Conservation (phyloP, 371 early-diverging fungal species). For the Rhizopus sp. region DNA sequence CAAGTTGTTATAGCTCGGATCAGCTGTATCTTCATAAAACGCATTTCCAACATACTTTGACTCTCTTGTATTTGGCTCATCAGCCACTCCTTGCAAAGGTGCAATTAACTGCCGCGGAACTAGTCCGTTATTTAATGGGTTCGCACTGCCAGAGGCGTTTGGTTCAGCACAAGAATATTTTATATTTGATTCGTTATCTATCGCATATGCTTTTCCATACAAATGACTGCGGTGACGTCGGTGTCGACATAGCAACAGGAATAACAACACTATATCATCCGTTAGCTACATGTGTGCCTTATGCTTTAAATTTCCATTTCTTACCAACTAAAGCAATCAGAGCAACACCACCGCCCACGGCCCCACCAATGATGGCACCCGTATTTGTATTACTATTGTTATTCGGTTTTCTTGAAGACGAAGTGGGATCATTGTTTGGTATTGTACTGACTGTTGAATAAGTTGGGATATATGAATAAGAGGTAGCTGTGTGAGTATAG, state of each 20-base stretch:
- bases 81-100: constrained; percentile 1
- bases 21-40: constrained; percentile 41
- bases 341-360: constrained; percentile 14
- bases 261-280: constrained; percentile 3
- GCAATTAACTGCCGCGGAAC: constrained; percentile 19
- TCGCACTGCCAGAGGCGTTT: not conserved
- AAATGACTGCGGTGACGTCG: not conserved
- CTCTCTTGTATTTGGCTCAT: constrained; percentile 4
- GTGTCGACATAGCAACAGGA: constrained; percentile 9
- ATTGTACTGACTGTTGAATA: constrained; percentile 14
- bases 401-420: not conserved
- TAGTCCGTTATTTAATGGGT: not conserved
- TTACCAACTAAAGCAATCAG: constrained; percentile 21
- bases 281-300: not conserved
- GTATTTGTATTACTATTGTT: constrained; percentile 2
- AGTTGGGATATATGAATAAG: constrained; percentile 24
- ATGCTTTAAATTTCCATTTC: not conserved
- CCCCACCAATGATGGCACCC: constrained; percentile 21
- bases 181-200: constrained; percentile 1
- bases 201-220: constrained; percentile 1
- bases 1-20: not conserved
- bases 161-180: constrained; percentile 10
- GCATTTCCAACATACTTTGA: constrained; percentile 9
- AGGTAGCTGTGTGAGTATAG: constrained; percentile 30
- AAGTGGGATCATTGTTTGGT: not conserved